Conservation (phyloP, 1,284 basidiomycete genomes). For the Coriolopsis trogii region DNA sequence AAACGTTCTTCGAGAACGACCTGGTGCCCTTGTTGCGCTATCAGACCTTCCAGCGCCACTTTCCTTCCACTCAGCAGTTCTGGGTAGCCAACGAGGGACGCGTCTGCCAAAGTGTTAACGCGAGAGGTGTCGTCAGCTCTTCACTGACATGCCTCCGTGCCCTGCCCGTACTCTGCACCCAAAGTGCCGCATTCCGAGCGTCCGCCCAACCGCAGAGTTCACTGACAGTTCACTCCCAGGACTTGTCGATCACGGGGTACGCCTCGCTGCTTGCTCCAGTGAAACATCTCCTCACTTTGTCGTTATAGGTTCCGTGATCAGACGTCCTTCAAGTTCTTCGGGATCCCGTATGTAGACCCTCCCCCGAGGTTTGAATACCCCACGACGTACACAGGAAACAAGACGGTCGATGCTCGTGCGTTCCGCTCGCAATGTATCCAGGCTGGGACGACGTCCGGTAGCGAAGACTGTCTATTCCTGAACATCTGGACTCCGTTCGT, state of each 20-base stretch:
- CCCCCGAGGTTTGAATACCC: conserved; percentile 38
- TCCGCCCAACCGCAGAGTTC: conserved; percentile 23
- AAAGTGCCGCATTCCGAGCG: conserved; percentile 28
- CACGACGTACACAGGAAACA: conserved; percentile 30
- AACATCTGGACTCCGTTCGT: conserved; percentile 48
- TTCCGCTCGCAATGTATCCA: conserved; percentile 37
- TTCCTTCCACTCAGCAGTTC: conserved; percentile 27
- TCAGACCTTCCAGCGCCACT: conserved; percentile 27
- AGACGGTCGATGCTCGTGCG: conserved; percentile 33
- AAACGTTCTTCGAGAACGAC: conserved; percentile 31
- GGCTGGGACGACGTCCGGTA: conserved; percentile 25
- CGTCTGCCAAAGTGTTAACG: conserved; percentile 29
- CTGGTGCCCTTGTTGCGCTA: conserved; percentile 29
- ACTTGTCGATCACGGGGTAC: conserved; percentile 32
- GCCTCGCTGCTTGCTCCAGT: conserved; percentile 2
- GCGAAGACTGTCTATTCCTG: conserved; percentile 46
- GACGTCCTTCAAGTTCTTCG: conserved; percentile 39
- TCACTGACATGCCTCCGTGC: conserved; percentile 23
- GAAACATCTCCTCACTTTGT: not conserved
- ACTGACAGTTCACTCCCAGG: conserved; percentile 26
- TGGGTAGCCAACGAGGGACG: conserved; percentile 30
- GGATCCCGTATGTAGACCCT: conserved; percentile 39
- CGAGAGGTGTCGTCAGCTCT: conserved; percentile 23
- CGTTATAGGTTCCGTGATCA: conserved; percentile 36
- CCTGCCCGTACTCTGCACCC: conserved; percentile 34